Conservation (phyloP, 371 early-diverging fungal species). For the Lichtheimia ornata region DNA sequence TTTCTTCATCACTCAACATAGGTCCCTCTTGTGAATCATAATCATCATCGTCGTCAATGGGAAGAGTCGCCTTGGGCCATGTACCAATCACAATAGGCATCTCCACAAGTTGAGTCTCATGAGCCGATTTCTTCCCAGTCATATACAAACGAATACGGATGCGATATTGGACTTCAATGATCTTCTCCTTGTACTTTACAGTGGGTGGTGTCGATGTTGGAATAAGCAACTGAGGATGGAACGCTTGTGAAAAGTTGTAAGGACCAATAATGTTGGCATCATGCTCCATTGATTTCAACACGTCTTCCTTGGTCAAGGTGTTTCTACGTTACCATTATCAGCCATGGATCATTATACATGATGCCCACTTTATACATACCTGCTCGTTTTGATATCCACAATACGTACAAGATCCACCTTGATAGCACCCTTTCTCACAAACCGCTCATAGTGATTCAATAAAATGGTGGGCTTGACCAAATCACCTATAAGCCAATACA, state of each 20-base stretch:
- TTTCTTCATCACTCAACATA: conserved; percentile 21
- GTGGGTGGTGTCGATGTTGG: conserved; percentile 53
- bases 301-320: conserved; percentile 17
- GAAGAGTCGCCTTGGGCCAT: conserved; percentile 47
- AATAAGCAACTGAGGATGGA: conserved; percentile 33
- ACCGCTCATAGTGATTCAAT: conserved; percentile 34
- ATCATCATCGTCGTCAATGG: conserved; percentile 52
- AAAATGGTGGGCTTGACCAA: conserved; percentile 36
- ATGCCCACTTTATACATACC: conserved; percentile 11
- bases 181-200: conserved; percentile 37
- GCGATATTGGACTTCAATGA: conserved; percentile 42
- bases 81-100: conserved; percentile 48
- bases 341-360: background rate
- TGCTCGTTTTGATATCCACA: conserved; percentile 34
- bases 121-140: conserved; percentile 10
- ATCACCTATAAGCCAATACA: conserved; percentile 29
- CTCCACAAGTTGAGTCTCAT: conserved; percentile 22
- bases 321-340: conserved; percentile 6
- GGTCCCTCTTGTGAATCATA: conserved; percentile 14
- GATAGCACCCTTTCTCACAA: conserved; percentile 26
- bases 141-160: conserved; percentile 24
- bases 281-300: conserved; percentile 20
- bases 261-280: conserved; percentile 23
- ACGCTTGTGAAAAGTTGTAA: conserved; percentile 23
- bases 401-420: conserved; percentile 35